A percentile compares a stretch with the other conserved stretches of the same genome.
Conservation (phyloP, 2,329 filamentous ascomycete species). For the Paracorniculantispora psalliotae region DNA sequence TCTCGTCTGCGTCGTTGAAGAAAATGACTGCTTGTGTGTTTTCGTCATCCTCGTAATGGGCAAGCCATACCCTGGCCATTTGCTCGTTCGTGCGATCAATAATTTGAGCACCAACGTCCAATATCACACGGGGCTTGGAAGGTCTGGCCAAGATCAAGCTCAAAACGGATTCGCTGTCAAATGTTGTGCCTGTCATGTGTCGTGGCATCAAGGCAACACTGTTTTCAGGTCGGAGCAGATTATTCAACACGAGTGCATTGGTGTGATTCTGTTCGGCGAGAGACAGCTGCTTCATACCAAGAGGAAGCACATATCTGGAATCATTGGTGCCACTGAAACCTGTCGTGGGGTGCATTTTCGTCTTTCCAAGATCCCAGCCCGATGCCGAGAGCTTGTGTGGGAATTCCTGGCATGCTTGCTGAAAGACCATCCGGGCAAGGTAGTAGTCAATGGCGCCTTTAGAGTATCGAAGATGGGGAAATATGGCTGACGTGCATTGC, state of each 20-base stretch:
- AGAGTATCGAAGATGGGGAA: conserved; percentile 45
- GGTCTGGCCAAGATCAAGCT: neutral
- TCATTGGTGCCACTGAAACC: conserved; percentile 71
- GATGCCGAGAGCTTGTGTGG: conserved; percentile 58
- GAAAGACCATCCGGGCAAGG: conserved; percentile 53
- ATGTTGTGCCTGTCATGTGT: neutral
- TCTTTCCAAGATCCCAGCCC: conserved; percentile 58
- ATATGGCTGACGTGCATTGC: conserved; percentile 46
- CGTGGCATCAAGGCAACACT: conserved; percentile 21
- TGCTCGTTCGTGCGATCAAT: conserved; percentile 55
- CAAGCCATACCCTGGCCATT: conserved; percentile 51
- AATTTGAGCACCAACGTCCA: conserved; percentile 68
- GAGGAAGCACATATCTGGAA: conserved; percentile 50
- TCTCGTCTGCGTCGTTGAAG: conserved; percentile 51
- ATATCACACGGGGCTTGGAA: conserved; percentile 48
- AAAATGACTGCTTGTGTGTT: conserved; percentile 42
- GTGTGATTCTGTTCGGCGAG: conserved; percentile 50
- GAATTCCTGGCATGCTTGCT: conserved; percentile 58
- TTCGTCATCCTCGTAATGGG: neutral
- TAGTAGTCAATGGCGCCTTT: conserved; percentile 60
- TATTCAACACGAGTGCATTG: conserved; percentile 59
- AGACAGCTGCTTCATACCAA: conserved; percentile 36
- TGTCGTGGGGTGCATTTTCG: conserved; percentile 46
- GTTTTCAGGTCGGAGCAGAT: conserved; percentile 54
- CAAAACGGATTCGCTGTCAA: conserved; percentile 38